Base-by-base conservation (phyloP, 164 flowering plant genomes). In the Piper longum region DNA sequence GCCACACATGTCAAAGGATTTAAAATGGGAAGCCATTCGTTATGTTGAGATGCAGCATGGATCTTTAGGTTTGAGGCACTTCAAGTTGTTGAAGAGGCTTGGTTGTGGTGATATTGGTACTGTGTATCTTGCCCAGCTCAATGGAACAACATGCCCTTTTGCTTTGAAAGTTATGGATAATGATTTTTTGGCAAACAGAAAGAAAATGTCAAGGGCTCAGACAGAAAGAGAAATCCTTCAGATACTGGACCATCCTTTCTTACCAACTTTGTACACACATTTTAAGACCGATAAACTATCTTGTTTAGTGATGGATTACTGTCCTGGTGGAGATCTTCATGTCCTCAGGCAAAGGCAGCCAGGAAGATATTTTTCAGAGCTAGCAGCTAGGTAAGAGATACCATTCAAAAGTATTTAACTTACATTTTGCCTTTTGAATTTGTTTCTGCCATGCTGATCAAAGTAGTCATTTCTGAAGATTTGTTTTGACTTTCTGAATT, bases 61-160 rank as follows among this genome's bases (percentile, higher is more conserved):
- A 16, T 69, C 63, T 70, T 57, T 91, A 58, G 72, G 82, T 62
- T 60, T 84, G 71, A 80, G 71, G 63, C 81, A 85, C 66, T 91
- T 89, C 64, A 91, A 84, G 75, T 72, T 92, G 60, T 71, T 83
- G 45, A 89, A 74, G 77, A 82, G 77, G 76, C 82, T 92, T 61
- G 98, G 98, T 52, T 79, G 82, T 74, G 98, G 98, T 67, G 98
- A 91, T 70, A 84, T 91, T 71, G 98, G 92, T 16, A 84, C 77
- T 57, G 92, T 89, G 55, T 85, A 91, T 75, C 90, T 91, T 64
- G 82, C 91, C 4, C 88, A 91, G 79, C 74, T 91, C 51, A 74
- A 51, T 57, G 81, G 86, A 17, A 75, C 91, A 54, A 78, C 67
- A 59, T 84, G 87, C 76, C 72, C 83, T 16, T 91, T 86, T 80